A percentile compares a stretch with the other conserved stretches of the same genome.
Conservation (phyloP, 345 rosid species). For the Gossypium herbaceum region DNA sequence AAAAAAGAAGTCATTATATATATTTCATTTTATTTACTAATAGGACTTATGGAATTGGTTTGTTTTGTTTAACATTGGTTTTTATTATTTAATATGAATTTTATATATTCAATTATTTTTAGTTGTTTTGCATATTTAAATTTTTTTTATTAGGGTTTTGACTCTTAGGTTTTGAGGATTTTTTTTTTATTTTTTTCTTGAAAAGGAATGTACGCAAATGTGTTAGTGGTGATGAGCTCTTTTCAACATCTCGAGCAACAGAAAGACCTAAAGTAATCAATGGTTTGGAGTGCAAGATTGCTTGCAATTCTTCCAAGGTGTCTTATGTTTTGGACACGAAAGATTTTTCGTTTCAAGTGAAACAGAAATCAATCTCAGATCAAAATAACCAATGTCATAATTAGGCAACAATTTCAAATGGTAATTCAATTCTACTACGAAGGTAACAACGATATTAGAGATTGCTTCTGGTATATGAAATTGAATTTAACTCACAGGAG, state of each 20-base stretch:
- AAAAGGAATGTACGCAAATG: constrained; percentile 54
- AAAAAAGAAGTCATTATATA: too few species aligned
- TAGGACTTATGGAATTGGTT: too few species aligned
- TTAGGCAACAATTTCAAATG: constrained; percentile 25
- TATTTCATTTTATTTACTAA: too few species aligned
- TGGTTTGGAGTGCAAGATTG: constrained; percentile 88
- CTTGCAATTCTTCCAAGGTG: constrained; percentile 94
- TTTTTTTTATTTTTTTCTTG: too few species aligned
- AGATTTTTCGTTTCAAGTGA: constrained; percentile 60
- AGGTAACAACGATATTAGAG: constrained; percentile 46
- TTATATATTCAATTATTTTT: too few species aligned
- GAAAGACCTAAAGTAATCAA: constrained; percentile 26
- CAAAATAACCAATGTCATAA: constrained; percentile 24
- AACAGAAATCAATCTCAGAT: constrained; percentile 26
- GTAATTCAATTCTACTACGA: constrained; percentile 33
- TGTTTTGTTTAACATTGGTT: too few species aligned
- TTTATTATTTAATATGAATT: too few species aligned
- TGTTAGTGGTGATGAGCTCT: constrained; percentile 33
- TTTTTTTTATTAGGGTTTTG: too few species aligned
- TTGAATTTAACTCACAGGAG: too few species aligned
- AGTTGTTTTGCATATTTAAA: too few species aligned
- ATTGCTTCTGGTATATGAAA: constrained; percentile 12
- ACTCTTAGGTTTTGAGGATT: too few species aligned
- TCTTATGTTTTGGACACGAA: constrained; percentile 89
- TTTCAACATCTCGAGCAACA: background rate